A percentile compares a stretch with the other conserved stretches of the same genome.
Conservation (phyloP, 2,329 filamentous ascomycete species). For the Thelonectria rubi region DNA sequence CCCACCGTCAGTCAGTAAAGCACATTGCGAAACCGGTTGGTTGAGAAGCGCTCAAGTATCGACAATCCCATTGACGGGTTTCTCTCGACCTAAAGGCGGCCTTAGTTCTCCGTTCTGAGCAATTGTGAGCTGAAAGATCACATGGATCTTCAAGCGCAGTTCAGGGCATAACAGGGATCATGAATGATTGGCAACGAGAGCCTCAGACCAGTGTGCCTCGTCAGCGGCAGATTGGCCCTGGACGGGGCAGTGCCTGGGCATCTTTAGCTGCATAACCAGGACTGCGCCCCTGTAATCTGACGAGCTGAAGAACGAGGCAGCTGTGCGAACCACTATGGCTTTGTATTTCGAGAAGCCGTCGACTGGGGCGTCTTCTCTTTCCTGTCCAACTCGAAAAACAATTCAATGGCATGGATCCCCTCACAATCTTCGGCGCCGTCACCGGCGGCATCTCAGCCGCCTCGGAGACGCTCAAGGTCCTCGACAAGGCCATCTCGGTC, state of each 20-base stretch:
- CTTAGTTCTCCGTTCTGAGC: no score
- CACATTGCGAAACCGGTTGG: no score
- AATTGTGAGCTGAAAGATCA: no score
- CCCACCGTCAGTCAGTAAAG: no score
- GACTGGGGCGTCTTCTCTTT: background rate
- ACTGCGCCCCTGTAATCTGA: background rate
- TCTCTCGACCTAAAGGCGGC: no score
- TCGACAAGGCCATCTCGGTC: conserved; percentile 5
- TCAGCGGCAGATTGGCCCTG: background rate
- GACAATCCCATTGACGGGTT: no score
- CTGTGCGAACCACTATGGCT: background rate
- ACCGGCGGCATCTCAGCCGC: conserved; percentile 9
- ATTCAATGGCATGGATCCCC: conserved; percentile 8
- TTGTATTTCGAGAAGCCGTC: background rate
- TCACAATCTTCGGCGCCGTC: conserved; percentile 14
- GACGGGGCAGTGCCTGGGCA: background rate
- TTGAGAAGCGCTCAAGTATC: no score
- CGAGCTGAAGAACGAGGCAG: background rate
- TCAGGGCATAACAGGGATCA: no score
- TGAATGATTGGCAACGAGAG: background rate
- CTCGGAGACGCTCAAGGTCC: conserved; percentile 10
- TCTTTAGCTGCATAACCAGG: background rate
- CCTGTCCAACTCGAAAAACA: background rate
- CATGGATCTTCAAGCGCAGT: no score
- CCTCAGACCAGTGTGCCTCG: background rate